Evolutionary conservation across 140 eudicot genomes (phyloP).

Genomic region (Anethum foeniculum): DNA sequence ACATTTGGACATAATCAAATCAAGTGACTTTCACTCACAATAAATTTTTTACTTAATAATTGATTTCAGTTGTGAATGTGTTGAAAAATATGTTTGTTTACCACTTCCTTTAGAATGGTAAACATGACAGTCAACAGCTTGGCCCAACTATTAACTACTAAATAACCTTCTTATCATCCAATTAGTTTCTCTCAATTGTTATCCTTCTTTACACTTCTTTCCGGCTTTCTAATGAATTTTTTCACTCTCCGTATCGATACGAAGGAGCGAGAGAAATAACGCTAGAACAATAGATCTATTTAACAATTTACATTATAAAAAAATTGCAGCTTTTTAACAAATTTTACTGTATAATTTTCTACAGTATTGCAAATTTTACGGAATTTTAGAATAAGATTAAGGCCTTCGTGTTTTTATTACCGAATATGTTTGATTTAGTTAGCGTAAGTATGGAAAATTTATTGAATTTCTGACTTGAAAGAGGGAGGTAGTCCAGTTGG

Average conservation of each 20-base stretch:
- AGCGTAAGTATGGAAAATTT: not conserved
- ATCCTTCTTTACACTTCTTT: not conserved
- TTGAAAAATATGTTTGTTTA: not conserved
- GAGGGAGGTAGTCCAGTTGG: not conserved
- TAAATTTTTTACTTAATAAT: not conserved
- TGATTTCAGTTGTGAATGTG: not conserved
- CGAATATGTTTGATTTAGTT: not conserved
- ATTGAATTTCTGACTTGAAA: not conserved
- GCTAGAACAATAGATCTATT: too few relatives aligned
- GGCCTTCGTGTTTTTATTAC: not conserved
- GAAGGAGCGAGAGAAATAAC: too few relatives aligned
- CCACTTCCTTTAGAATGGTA: not conserved
- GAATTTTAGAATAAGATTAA: too few relatives aligned
- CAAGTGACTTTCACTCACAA: not conserved
- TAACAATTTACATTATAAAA: too few relatives aligned
- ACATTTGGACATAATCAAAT: constrained; percentile 1
- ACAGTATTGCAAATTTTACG: too few relatives aligned
- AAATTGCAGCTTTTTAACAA: too few relatives aligned
- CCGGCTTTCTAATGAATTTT: not conserved
- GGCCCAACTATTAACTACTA: not conserved
- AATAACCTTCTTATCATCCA: not conserved
- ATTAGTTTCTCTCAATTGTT: not conserved
- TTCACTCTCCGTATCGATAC: too few relatives aligned
- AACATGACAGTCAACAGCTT: not conserved
- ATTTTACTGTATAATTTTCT: too few relatives aligned